Base-by-base conservation (phyloP, 2,329 filamentous ascomycete species). In the Sporothrix protearum region DNA sequence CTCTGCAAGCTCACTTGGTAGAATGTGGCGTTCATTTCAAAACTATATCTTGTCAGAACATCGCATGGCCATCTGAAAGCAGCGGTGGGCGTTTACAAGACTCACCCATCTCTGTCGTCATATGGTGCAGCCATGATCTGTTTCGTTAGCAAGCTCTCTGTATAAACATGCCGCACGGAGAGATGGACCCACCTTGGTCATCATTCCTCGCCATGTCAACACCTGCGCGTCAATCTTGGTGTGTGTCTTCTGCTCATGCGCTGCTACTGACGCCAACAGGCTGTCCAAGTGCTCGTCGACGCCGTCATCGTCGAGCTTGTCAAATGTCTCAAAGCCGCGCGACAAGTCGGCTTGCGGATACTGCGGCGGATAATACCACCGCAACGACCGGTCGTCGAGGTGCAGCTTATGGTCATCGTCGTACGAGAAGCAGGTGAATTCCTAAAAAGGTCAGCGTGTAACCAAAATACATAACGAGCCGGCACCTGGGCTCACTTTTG, bases 151-250 rank as follows among this genome's bases (percentile, higher is more conserved):
- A 59, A 59, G 9, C 59, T 10, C 61, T 3, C 39, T 1, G n/a
- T 28, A 3, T 3, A 25, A 36, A 9, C 2, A 25, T 19, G 2
- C 12, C 3, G 12, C 12, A 25, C 36, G 49, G n/a, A 4, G 4
- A 39, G 9, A 4, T 6, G 4, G 53, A 51, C 80, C 69, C 78
- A 94, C 93, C 86, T 97, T 99, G 74, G 96, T 98, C 91, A 99
- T 94, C 93, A 98, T 97, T 49, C 96, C 96, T 77, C 96, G 86
- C 95, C 95, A 99, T 1, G 95, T 98, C 68, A 98, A 86, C 61
- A 98, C 80, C 76, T 97, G 89, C 1, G 91, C 91, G 73, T 94
- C 89, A 42, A 91, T 89, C 77, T 86, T 90, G 77, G 87, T 85
- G 2, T 87, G 86, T 0, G 86, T 88, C 75, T 89, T 84, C 79